Base-by-base conservation (phyloP, 148 eudicot species). In the Simmondsia chinensis region DNA sequence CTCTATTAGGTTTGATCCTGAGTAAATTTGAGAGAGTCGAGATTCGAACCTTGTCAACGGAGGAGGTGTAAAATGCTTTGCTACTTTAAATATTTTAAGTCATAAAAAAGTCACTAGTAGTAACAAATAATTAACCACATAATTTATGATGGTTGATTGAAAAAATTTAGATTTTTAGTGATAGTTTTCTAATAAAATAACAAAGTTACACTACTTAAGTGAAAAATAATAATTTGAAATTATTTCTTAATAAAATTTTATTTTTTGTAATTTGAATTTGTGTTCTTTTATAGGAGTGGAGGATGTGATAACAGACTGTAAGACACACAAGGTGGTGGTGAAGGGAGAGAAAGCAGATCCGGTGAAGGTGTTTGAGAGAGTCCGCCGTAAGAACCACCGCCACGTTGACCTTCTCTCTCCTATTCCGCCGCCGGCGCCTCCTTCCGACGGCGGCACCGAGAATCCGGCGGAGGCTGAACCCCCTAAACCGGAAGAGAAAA, bases 201-300 rank as follows among this genome's bases (percentile, higher is more conserved):
- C n/a, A n/a, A n/a, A n/a, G n/a, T n/a, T n/a, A n/a, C n/a, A n/a
- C n/a, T n/a, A n/a, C n/a, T 5, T 9, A 28, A 9, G 5, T 5
- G 31, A 28, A 28, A 28, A 28, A 9, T 28, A 28, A 28, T 28
- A 5, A 28, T 5, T 28, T 28, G 9, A 5, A 5, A 5, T 5
- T 5, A 9, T 5, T 28, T 28, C 31, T 28, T 28, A 28, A 5
- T 9, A 28, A 28, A 5, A 9, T 5, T 28, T 28, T 5, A 5
- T 5, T 5, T 12, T 13, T 1, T 8, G 14, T 34, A 10, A 11
- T 2, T 5, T 17, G n/a, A 14, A 17, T 14, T 24, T 19, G 23
- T n/a, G n/a, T n/a, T n/a, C n/a, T n/a, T n/a, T n/a, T n/a, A 14
- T 5, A 43, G 94, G 94, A 27, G 94, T 79, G 52, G 87, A 83